phyloP scores from a whole-genome alignment of 768 basidiomycete genomes.

The Agaricus subrufescens region DNA sequence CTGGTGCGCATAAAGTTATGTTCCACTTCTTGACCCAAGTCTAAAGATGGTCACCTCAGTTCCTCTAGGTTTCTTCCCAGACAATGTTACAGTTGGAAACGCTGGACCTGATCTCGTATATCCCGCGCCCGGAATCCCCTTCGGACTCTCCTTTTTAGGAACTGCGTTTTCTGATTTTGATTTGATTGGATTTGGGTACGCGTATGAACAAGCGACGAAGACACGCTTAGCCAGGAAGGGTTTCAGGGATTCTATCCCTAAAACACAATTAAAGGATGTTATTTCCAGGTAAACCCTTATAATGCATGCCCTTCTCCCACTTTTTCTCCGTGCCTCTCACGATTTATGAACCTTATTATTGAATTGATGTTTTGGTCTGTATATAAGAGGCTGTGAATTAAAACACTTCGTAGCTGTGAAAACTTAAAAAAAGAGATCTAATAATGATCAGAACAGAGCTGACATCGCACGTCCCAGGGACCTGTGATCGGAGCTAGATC shows the following conservation, averaged over 20 bases:
- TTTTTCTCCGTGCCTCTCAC: no score
- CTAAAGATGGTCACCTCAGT: constrained; percentile 26
- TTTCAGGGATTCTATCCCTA: constrained; percentile 49
- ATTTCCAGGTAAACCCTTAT: constrained; percentile 9
- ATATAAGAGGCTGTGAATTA: no score
- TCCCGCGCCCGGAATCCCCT: constrained; percentile 52
- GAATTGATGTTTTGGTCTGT: no score
- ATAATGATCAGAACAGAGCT: no score
- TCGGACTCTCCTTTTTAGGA: constrained; percentile 58
- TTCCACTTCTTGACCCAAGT: no score
- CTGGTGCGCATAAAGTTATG: constrained; percentile 32
- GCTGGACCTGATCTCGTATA: constrained; percentile 39
- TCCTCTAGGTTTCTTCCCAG: constrained; percentile 56
- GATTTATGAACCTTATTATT: no score
- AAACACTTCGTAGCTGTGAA: no score
- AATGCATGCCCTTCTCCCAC: no score
- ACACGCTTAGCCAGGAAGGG: constrained; percentile 44
- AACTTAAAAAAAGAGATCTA: no score
- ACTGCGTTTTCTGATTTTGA: constrained; percentile 57
- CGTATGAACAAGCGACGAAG: constrained; percentile 62
- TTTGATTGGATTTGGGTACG: constrained; percentile 56
- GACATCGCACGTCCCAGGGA: no score
- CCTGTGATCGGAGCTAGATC: no score
- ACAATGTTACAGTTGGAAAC: constrained; percentile 31
- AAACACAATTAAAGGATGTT: constrained; percentile 39